Evolutionary conservation across 192 early-diverging fungal genomes (phyloP).

Genomic region (Mortierella antarctica): DNA sequence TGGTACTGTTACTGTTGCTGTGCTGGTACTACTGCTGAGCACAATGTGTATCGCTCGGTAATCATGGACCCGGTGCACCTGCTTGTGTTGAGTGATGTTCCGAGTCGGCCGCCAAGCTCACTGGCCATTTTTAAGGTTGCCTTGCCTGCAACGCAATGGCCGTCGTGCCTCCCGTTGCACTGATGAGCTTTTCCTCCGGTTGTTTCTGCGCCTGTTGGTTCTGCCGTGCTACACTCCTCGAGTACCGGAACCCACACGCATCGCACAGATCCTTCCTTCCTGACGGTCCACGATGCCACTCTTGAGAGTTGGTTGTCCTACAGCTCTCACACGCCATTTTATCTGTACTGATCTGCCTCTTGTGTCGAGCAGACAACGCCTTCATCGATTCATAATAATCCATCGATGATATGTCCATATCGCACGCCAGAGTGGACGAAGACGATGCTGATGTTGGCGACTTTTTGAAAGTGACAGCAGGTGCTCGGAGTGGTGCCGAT

Average conservation of each 20-base stretch:
- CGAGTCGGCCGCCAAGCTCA: no score
- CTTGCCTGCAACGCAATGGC: slow-evolving; percentile 20
- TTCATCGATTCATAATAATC: no score
- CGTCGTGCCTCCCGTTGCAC: slow-evolving; percentile 22
- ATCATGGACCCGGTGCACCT: no score
- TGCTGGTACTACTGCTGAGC: no score
- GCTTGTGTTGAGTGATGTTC: no score
- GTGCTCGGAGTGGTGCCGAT: slow-evolving; percentile 33
- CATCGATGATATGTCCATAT: slow-evolving; percentile 7
- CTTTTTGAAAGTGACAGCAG: slow-evolving; percentile 35
- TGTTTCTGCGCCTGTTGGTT: slow-evolving; percentile 54
- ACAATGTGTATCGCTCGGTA: no score
- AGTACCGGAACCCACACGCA: slow-evolving; percentile 65
- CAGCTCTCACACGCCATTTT: slow-evolving; percentile 58
- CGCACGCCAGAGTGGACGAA: slow-evolving; percentile 18
- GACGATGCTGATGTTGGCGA: slow-evolving; percentile 16
- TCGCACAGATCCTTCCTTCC: slow-evolving; percentile 68
- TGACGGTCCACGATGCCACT: slow-evolving; percentile 66
- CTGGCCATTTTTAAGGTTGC: slow-evolving; percentile 2
- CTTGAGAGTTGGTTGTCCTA: slow-evolving; percentile 61
- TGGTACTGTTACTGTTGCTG: no score
- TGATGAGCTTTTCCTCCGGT: slow-evolving; percentile 23
- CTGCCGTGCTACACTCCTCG: slow-evolving; percentile 53
- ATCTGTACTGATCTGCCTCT: slow-evolving; percentile 24
- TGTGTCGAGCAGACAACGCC: slow-evolving; percentile 14